These are phyloP conservation scores for Aureobasidium mangrovei DNA, from an alignment of 2,329 filamentous ascomycete species.

Conservation along the genomic window DNA sequence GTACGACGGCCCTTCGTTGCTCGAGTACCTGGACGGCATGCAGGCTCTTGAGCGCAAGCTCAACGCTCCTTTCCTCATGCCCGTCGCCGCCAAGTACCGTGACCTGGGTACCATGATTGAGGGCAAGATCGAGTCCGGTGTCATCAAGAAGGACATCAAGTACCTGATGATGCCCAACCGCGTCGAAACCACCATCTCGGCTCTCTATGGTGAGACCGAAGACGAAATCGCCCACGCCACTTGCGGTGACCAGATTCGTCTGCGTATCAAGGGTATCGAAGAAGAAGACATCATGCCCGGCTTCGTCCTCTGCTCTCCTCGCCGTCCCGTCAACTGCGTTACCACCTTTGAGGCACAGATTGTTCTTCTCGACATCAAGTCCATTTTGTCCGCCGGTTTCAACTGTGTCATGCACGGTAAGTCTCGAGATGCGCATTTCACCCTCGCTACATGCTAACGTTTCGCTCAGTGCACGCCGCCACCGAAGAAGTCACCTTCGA, in stretches of 20 bases:
- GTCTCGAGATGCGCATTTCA: not conserved
- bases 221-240: constrained; percentile 76
- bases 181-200: constrained; percentile 68
- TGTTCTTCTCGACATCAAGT: constrained; percentile 87
- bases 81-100: constrained; percentile 88
- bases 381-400: constrained; percentile 86
- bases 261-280: constrained; percentile 88
- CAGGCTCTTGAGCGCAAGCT: constrained; percentile 87
- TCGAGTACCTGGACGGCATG: constrained; percentile 95
- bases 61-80: constrained; percentile 99
- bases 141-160: constrained; percentile 79
- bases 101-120: constrained; percentile 97
- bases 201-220: constrained; percentile 91
- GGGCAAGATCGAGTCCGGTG: constrained; percentile 91
- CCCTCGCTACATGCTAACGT: not conserved
- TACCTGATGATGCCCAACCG: constrained; percentile 96
- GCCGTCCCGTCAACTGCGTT: constrained; percentile 88
- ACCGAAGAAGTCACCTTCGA: constrained; percentile 96
- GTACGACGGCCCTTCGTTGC: constrained; percentile 81
- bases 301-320: constrained; percentile 91
- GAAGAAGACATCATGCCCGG: constrained; percentile 95
- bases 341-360: constrained; percentile 91
- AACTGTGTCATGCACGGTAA: constrained; percentile 80
- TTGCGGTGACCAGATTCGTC: constrained; percentile 88
- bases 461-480: constrained; percentile 65